Evolutionary conservation across 2,329 filamentous ascomycete genomes (phyloP).

Genomic region (Beauveria caledonica): DNA sequence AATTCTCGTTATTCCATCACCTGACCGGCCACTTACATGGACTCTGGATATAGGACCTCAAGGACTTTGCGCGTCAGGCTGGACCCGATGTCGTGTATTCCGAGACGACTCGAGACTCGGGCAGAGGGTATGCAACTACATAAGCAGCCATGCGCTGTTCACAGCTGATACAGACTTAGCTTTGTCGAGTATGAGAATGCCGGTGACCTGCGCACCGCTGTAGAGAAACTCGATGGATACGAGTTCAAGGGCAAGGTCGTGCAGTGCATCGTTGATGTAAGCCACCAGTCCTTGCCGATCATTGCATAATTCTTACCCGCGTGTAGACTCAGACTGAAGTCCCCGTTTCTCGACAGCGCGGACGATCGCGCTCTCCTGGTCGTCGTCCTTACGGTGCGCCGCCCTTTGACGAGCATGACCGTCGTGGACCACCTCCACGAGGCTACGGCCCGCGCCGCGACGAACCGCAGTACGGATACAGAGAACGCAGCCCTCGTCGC

Average conservation of each 20-base stretch:
- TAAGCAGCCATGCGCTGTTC: background rate
- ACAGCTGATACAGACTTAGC: conserved; percentile 36
- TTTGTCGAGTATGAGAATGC: conserved; percentile 98
- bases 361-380: conserved; percentile 70
- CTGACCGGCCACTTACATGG: conserved; percentile 71
- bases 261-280: conserved; percentile 79
- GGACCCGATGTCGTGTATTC: conserved; percentile 97
- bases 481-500: conserved; percentile 76
- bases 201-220: conserved; percentile 78
- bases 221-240: conserved; percentile 87
- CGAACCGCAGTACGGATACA: conserved; percentile 63
- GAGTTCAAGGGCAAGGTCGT: conserved; percentile 90
- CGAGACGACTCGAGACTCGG: conserved; percentile 85
- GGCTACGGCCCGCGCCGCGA: conserved; percentile 76
- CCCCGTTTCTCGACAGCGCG: conserved; percentile 52
- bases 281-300: conserved; percentile 24
- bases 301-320: conserved; percentile 8
- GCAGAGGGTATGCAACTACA: conserved; percentile 65
- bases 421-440: conserved; percentile 66
- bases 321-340: conserved; percentile 72
- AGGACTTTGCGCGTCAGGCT: conserved; percentile 97
- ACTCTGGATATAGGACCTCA: conserved; percentile 87
- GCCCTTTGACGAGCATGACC: conserved; percentile 71
- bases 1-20: conserved; percentile 23
- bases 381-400: conserved; percentile 59